Conservation (phyloP, 2,329 filamentous ascomycete genomes). For the Lasiodiplodia theobromae region DNA sequence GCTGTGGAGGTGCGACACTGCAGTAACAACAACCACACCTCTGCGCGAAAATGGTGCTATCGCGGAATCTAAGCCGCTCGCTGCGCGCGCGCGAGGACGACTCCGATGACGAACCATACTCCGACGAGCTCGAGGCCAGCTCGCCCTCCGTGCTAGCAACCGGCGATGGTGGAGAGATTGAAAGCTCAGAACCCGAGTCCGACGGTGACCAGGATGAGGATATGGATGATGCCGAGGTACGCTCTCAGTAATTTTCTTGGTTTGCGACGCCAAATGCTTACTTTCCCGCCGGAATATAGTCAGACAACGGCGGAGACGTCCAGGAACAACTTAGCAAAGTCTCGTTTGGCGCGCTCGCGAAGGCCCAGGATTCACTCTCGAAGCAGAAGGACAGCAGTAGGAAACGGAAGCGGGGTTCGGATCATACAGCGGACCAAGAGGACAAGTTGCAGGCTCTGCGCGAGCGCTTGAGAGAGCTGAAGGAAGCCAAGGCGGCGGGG, state of each 20-base stretch:
- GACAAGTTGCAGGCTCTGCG: constrained; percentile 56
- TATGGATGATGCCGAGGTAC: constrained; percentile 38
- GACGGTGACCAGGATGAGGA: constrained; percentile 43
- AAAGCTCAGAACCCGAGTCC: constrained; percentile 45
- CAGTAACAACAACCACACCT: neutral
- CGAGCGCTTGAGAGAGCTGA: constrained; percentile 52
- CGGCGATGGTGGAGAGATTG: constrained; percentile 41
- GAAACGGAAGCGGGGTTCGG: constrained; percentile 53
- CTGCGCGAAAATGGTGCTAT: constrained; percentile 41
- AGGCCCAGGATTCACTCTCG: constrained; percentile 76
- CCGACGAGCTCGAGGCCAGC: constrained; percentile 49
- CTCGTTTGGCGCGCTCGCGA: constrained; percentile 89
- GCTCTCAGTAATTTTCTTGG: neutral
- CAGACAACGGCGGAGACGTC: constrained; percentile 50
- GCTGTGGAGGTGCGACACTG: neutral
- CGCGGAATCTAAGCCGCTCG: constrained; percentile 45
- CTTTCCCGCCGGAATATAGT: constrained; percentile 35
- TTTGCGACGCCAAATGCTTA: neutral
- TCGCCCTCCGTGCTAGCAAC: constrained; percentile 51
- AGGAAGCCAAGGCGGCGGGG: constrained; percentile 40
- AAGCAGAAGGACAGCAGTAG: constrained; percentile 41
- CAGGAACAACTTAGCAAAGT: constrained; percentile 64
- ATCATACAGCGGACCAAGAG: constrained; percentile 48
- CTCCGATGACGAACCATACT: constrained; percentile 47
- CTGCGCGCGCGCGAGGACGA: constrained; percentile 44